A percentile compares a stretch with the other conserved stretches of the same genome.
These are phyloP conservation scores for Irpex sp. DNA, from an alignment of 1,284 basidiomycete genomes.

Conservation along the genomic window DNA sequence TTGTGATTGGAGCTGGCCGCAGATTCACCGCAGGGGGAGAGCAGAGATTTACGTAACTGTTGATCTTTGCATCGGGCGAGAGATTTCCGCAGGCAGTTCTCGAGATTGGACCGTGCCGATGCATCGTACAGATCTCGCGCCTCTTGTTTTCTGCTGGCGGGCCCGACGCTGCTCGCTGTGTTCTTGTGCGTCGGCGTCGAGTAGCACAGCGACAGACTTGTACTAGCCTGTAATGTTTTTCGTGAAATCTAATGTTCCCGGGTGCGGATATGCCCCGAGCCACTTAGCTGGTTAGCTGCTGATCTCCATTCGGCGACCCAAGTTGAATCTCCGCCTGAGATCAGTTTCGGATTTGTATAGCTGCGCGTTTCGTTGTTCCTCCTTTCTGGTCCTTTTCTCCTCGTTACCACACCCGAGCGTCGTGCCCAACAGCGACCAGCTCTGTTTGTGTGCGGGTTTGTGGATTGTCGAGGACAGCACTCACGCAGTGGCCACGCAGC, in stretches of 20 bases:
- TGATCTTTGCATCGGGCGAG: constrained; percentile 11
- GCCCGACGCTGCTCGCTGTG: neutral
- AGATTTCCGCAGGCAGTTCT: constrained; percentile 13
- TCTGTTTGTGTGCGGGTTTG: neutral
- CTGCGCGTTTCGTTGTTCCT: constrained; percentile 13
- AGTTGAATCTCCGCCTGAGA: constrained; percentile 17
- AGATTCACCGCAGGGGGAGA: constrained; percentile 24
- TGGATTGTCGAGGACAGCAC: neutral
- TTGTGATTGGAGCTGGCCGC: constrained; percentile 13
- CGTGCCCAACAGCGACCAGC: neutral
- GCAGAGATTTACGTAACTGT: constrained; percentile 23
- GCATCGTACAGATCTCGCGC: constrained; percentile 10
- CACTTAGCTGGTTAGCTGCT: constrained; percentile 11
- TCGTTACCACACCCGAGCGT: constrained; percentile 13
- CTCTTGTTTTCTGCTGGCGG: neutral
- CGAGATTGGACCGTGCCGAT: constrained; percentile 11
- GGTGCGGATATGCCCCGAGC: constrained; percentile 2
- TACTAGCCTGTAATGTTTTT: neutral
- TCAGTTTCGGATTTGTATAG: constrained; percentile 17
- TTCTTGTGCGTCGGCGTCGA: neutral
- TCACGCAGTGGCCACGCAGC: neutral
- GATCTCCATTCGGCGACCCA: constrained; percentile 13
- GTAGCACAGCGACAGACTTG: neutral
- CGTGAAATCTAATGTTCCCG: neutral
- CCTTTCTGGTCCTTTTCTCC: constrained; percentile 16